Evolutionary conservation across 2,329 filamentous ascomycete genomes (phyloP), one percentile per base, ranked within the genome.

Genomic region (Talaromyces sp.): DNA sequence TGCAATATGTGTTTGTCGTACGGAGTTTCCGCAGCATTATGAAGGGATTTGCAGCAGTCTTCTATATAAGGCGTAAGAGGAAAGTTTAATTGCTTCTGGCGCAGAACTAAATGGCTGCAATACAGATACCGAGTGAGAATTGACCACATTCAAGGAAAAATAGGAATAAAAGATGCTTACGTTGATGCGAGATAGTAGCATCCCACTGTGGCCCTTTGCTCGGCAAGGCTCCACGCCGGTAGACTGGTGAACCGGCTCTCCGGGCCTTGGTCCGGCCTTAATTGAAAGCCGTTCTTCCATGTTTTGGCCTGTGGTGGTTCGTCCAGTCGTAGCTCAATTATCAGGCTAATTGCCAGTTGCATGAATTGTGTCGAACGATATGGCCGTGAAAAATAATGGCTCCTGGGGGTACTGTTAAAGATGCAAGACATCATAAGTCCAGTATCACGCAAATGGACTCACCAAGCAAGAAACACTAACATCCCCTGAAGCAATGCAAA

Each of bases 141-240:
- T 38, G 17, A 7, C 17, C 14, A 3, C 35, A 38, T 38, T 2
- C 9, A n/a, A 8, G 14, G 5, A 10, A 55, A 5, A 38, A 3
- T 54, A 48, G 32, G 24, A 21, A 12, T 11, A 14, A 3, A 14
- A 57, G 43, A 12, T 6, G 17, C 72, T 62, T 64, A 78, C 77
- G 72, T 71, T 5, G 76, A 77, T 11, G 75, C 74, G 12, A 80
- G 65, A 61, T 77, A 78, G 62, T 76, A 80, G 29, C 76, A 74
- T 3, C 77, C 79, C 3, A 75, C 73, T 12, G 78, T 70, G 2
- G 78, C 77, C 53, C 78, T 72, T 56, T 78, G 74, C 57, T 78
- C 77, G 26, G 79, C 78, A n/a, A 64, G 59, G 3, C 72, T 70
- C 68, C 70, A 72, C 14, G 64, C 62, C 29, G 54, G 56, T 60